Evolutionary conservation across 257 asterid species (phyloP).

Genomic region (Penstemon barbatus): DNA sequence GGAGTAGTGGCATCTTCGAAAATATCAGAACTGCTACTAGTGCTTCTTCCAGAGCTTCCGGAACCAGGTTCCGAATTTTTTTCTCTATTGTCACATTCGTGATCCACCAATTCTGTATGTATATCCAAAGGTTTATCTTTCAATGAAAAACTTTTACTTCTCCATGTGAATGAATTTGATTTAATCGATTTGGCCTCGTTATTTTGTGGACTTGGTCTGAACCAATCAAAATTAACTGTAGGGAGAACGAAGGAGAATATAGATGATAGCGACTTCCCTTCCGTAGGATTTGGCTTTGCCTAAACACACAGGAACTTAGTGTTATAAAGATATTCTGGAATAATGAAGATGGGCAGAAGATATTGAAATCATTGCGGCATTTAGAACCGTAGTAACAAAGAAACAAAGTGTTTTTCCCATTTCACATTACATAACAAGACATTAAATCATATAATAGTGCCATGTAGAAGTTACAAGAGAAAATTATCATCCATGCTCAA

Average conservation of each 20-base stretch:
- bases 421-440: neutral
- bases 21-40: conserved; percentile 48
- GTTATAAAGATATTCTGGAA: conserved; percentile 32
- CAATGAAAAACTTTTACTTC: conserved; percentile 62
- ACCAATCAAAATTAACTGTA: conserved; percentile 55
- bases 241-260: conserved; percentile 61
- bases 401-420: neutral
- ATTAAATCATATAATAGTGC: neutral
- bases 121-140: conserved; percentile 70
- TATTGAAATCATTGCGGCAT: neutral
- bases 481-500: neutral
- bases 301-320: conserved; percentile 44
- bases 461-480: neutral
- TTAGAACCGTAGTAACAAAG: neutral
- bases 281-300: conserved; percentile 58
- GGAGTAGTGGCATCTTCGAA: conserved; percentile 67
- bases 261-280: conserved; percentile 61
- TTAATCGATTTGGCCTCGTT: conserved; percentile 44
- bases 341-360: neutral
- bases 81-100: conserved; percentile 29
- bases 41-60: conserved; percentile 54
- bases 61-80: conserved; percentile 31
- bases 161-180: conserved; percentile 67
- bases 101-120: conserved; percentile 35
- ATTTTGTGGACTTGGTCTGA: conserved; percentile 33